phyloP scores from a whole-genome alignment of 495 filamentous ascomycete species.

The Podospora pseudoanserina region DNA sequence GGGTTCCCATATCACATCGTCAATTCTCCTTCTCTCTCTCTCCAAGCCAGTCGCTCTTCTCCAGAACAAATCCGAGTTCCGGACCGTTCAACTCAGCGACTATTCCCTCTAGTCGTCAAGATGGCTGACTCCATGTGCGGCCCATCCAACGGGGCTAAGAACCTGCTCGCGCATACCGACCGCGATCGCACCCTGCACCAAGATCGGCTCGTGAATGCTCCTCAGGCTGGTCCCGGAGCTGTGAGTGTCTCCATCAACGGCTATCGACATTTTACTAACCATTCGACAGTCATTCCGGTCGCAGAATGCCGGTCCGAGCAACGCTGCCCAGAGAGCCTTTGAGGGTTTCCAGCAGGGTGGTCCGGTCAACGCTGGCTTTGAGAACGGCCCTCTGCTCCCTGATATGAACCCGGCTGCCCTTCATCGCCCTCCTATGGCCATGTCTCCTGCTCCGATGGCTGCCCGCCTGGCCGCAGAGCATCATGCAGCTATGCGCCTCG shows the following conservation, averaged over 20 bases:
- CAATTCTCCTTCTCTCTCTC: neutral
- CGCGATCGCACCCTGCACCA: slow-evolving; percentile 81
- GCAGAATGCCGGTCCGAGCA: slow-evolving; percentile 8
- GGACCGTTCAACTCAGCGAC: neutral
- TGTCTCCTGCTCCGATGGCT: slow-evolving; percentile 4
- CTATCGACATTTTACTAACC: slow-evolving; percentile 1
- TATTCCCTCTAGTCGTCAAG: slow-evolving; percentile 14
- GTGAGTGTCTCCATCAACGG: slow-evolving; percentile 14
- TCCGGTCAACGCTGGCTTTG: neutral
- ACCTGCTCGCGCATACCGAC: slow-evolving; percentile 74
- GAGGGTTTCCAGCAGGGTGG: slow-evolving; percentile 22
- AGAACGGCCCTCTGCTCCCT: neutral
- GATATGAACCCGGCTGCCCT: neutral
- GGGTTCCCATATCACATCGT: neutral
- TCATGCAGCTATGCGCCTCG: slow-evolving; percentile 11
- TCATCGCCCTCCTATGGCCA: slow-evolving; percentile 6
- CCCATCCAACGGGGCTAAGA: slow-evolving; percentile 83
- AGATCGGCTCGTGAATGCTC: slow-evolving; percentile 53
- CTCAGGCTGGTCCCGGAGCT: slow-evolving; percentile 19
- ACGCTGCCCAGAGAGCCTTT: slow-evolving; percentile 22
- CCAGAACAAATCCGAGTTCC: slow-evolving; percentile 5
- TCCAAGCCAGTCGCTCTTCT: neutral
- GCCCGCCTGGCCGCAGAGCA: slow-evolving; percentile 8
- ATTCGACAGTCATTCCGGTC: slow-evolving; percentile 32
- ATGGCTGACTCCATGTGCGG: slow-evolving; percentile 87